phyloP scores from a whole-genome alignment of 257 asterid genomes.

The Nicotiana tabacum region DNA sequence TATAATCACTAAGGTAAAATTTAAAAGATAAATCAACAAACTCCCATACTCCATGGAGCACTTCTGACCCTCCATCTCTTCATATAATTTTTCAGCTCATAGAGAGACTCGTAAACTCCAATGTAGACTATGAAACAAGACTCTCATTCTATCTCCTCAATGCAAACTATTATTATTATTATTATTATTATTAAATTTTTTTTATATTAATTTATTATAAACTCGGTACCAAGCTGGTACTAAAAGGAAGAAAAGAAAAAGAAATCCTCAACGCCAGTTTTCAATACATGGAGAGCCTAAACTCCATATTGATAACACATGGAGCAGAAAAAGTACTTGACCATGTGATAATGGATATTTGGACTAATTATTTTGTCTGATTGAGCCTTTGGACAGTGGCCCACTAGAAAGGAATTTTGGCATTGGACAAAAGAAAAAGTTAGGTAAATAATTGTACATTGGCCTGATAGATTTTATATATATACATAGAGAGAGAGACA shows the following conservation, averaged over 20 bases:
- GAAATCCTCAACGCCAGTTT: neutral
- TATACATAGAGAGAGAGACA: too few relatives aligned
- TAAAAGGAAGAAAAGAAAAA: too few relatives aligned
- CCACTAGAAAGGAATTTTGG: too few relatives aligned
- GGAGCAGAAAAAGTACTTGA: neutral
- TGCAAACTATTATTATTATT: neutral
- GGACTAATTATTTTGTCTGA: neutral
- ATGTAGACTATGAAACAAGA: neutral
- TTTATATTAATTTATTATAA: too few relatives aligned
- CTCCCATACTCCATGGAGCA: neutral
- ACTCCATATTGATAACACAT: neutral
- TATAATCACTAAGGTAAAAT: neutral
- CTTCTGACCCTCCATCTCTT: conserved; percentile 1
- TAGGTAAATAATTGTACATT: too few relatives aligned
- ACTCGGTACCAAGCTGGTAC: too few relatives aligned
- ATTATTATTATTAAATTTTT: too few relatives aligned
- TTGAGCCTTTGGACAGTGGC: neutral
- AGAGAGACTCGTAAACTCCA: neutral
- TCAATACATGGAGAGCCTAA: neutral
- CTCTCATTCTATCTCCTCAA: neutral
- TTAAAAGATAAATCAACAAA: neutral
- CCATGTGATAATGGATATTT: neutral
- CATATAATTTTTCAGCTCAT: neutral
- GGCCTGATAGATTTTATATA: too few relatives aligned
- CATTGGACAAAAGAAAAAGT: too few relatives aligned